These are phyloP conservation scores for Nicotiana benthamiana DNA, from an alignment of 257 asterid genomes.

Conservation along the genomic window DNA sequence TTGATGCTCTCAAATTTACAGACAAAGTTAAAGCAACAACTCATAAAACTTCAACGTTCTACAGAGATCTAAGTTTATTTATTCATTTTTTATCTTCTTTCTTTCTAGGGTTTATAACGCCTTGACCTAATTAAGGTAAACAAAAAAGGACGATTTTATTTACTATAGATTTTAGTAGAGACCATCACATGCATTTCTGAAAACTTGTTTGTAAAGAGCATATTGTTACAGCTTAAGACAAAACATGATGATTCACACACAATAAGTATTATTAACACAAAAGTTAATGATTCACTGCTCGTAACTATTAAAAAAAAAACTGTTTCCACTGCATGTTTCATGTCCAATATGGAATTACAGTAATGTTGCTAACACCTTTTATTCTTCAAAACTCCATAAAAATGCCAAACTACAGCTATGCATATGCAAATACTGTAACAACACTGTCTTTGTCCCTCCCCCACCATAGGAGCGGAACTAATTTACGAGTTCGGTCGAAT, in stretches of 20 bases:
- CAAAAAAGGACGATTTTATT: background rate
- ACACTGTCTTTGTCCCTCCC: background rate
- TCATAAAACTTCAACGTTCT: background rate
- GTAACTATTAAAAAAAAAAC: background rate
- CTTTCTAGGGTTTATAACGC: background rate
- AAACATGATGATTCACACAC: constrained; percentile 12
- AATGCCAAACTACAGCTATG: constrained; percentile 20
- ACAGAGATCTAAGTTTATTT: background rate
- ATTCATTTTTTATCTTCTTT: background rate
- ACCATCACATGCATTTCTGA: constrained; percentile 1
- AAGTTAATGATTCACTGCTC: background rate
- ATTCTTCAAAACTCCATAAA: background rate
- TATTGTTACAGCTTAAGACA: constrained; percentile 23
- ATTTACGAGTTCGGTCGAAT: no score
- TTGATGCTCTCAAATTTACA: background rate
- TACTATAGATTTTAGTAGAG: background rate
- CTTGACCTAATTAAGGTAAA: background rate
- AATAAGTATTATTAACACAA: background rate
- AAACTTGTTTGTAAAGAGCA: background rate
- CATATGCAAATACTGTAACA: background rate
- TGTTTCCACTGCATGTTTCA: constrained; percentile 11
- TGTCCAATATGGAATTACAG: constrained; percentile 20
- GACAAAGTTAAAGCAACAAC: background rate
- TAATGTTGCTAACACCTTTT: background rate
- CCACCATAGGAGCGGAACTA: no score